Evolutionary conservation across 345 rosid species (phyloP).

Genomic region (Brassica cretica): DNA sequence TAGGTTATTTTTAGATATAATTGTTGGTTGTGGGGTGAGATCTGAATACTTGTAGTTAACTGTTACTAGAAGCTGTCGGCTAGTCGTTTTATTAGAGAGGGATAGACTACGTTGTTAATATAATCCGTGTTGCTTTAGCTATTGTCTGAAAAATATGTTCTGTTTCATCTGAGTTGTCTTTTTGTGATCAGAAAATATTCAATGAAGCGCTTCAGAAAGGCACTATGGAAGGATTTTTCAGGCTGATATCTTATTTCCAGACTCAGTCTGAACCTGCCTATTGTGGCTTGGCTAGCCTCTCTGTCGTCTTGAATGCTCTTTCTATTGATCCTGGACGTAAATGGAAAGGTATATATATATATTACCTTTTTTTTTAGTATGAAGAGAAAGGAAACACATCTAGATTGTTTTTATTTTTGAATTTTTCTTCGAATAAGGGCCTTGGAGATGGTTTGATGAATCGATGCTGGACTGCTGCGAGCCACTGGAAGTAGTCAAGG

Average conservation of each 20-base stretch:
- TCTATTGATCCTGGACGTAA: constrained; percentile 84
- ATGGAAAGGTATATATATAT: constrained; percentile 63
- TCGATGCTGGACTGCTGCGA: constrained; percentile 95
- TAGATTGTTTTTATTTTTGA: neutral
- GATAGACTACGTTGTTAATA: neutral
- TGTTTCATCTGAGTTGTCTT: neutral
- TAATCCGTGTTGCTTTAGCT: neutral
- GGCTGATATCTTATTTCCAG: constrained; percentile 78
- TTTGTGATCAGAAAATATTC: constrained; percentile 63
- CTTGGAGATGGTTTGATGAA: constrained; percentile 99
- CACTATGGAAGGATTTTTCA: constrained; percentile 89
- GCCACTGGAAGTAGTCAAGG: constrained; percentile 84
- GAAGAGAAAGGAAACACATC: neutral
- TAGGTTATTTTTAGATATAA: neutral
- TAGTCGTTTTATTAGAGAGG: neutral
- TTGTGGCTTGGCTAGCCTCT: constrained; percentile 85
- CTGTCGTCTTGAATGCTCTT: constrained; percentile 89
- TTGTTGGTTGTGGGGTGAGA: constrained; percentile 5
- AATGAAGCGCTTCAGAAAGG: constrained; percentile 80
- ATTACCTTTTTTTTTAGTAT: neutral
- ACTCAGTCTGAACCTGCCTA: constrained; percentile 92
- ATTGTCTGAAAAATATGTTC: neutral
- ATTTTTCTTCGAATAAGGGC: constrained; percentile 52
- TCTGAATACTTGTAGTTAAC: neutral
- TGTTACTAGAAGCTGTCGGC: neutral